These are phyloP conservation scores for Pleurotus ostreatus DNA, from an alignment of 768 basidiomycete species.

Conservation along the genomic window DNA sequence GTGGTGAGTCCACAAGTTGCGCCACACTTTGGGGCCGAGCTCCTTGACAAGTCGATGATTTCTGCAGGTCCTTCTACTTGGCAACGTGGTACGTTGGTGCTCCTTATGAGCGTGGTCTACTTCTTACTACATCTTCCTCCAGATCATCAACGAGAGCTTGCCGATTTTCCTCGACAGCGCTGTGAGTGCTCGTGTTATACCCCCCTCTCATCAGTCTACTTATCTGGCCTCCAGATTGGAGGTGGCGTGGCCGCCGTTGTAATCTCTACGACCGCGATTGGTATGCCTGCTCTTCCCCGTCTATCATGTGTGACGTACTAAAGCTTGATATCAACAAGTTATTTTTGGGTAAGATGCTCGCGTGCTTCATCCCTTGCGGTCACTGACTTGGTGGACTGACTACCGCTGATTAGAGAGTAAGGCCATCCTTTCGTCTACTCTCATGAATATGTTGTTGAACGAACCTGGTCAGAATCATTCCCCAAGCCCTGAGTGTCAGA, in stretches of 20 bases:
- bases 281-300: slow-evolving; percentile 25
- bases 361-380: neutral
- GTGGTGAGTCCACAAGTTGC: slow-evolving; percentile 50
- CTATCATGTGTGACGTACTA: neutral
- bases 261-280: slow-evolving; percentile 75
- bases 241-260: slow-evolving; percentile 74
- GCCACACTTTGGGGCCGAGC: neutral
- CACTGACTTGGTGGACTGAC: neutral
- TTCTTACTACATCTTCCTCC: slow-evolving; percentile 9
- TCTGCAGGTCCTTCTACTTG: slow-evolving; percentile 71
- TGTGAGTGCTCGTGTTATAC: slow-evolving; percentile 29
- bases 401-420: slow-evolving; percentile 55
- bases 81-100: slow-evolving; percentile 68
- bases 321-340: slow-evolving; percentile 36
- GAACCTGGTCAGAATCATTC: slow-evolving; percentile 41
- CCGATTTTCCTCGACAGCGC: slow-evolving; percentile 81
- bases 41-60: neutral
- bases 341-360: slow-evolving; percentile 67
- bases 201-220: neutral
- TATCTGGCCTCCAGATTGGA: slow-evolving; percentile 30
- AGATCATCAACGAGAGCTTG: slow-evolving; percentile 82
- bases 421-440: slow-evolving; percentile 27
- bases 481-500: slow-evolving; percentile 71
- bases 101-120: too few relatives aligned
- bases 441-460: slow-evolving; percentile 12